A percentile compares a stretch with the other conserved stretches of the same genome.
Evolutionary conservation across 257 asterid genomes (phyloP).

Genomic region (Dorcoceras hygrometricum): DNA sequence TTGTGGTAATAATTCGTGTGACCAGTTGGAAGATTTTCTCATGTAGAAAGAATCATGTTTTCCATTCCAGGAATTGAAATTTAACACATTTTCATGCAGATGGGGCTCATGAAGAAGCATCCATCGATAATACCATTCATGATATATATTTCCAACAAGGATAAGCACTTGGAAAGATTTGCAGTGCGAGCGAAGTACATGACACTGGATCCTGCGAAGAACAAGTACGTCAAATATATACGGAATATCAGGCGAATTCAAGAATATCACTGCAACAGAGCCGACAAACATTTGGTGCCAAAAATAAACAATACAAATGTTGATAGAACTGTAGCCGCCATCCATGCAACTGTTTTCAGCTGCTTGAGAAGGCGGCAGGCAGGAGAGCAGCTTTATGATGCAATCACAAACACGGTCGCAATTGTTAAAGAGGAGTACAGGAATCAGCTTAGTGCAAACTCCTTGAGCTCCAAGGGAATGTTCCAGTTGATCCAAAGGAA

Average conservation of each 20-base stretch:
- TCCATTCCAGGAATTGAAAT: slow-evolving; percentile 3
- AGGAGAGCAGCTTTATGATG: slow-evolving; percentile 80
- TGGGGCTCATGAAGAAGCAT: slow-evolving; percentile 99
- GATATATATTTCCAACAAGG: slow-evolving; percentile 90
- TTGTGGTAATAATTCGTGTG: slow-evolving; percentile 62
- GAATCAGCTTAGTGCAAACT: slow-evolving; percentile 87
- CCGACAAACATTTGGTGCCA: slow-evolving; percentile 95
- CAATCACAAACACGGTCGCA: slow-evolving; percentile 67
- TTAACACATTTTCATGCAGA: slow-evolving; percentile 48
- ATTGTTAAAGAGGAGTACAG: slow-evolving; percentile 82
- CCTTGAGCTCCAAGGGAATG: slow-evolving; percentile 93
- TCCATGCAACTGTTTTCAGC: slow-evolving; percentile 96
- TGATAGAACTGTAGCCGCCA: slow-evolving; percentile 90
- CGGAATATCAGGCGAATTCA: slow-evolving; percentile 90
- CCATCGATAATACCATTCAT: slow-evolving; percentile 95
- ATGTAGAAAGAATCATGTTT: background rate
- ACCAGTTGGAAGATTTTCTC: background rate
- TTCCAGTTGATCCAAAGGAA: slow-evolving; percentile 93
- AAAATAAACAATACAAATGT: slow-evolving; percentile 95
- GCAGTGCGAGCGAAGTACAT: slow-evolving; percentile 99
- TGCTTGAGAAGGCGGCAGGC: slow-evolving; percentile 82
- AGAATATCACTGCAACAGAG: slow-evolving; percentile 93
- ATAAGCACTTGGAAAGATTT: slow-evolving; percentile 91
- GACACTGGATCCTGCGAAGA: slow-evolving; percentile 96
- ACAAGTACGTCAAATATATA: slow-evolving; percentile 90